Evolutionary conservation across 192 early-diverging fungal genomes (phyloP).

Genomic region (Backusella australiensis): DNA sequence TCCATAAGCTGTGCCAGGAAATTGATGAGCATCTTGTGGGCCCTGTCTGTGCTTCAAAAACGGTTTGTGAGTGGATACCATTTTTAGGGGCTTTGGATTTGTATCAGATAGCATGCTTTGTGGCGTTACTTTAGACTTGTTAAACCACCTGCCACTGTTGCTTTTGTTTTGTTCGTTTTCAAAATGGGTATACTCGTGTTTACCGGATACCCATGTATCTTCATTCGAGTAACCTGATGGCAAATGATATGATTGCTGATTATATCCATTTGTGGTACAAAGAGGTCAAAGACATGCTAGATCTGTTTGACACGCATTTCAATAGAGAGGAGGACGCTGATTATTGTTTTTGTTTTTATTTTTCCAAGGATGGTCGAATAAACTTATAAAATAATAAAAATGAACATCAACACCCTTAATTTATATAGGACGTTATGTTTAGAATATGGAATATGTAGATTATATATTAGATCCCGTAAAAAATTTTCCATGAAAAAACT

Average conservation of each 20-base stretch:
- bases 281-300: not conserved
- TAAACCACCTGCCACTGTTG: not conserved
- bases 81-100: not conserved
- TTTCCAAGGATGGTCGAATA: not conserved
- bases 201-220: not conserved
- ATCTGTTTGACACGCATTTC: not conserved
- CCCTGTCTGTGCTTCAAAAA: not conserved
- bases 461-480: not conserved
- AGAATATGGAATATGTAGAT: not conserved
- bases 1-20: constrained; percentile 26
- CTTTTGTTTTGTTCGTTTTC: not conserved
- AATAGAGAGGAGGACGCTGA: not conserved
- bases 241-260: not conserved
- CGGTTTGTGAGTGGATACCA: not conserved
- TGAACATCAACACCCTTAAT: not conserved
- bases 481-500: not conserved
- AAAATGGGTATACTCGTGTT: not conserved
- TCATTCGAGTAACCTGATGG: not conserved
- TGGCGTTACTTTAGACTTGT: not conserved
- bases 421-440: not conserved
- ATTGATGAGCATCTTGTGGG: constrained; percentile 26
- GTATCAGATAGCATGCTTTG: not conserved
- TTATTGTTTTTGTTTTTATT: not conserved
- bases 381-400: not conserved
- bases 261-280: not conserved